Evolutionary conservation across 305 asterid genomes (phyloP).

Genomic region (Nicotiana rustica): DNA sequence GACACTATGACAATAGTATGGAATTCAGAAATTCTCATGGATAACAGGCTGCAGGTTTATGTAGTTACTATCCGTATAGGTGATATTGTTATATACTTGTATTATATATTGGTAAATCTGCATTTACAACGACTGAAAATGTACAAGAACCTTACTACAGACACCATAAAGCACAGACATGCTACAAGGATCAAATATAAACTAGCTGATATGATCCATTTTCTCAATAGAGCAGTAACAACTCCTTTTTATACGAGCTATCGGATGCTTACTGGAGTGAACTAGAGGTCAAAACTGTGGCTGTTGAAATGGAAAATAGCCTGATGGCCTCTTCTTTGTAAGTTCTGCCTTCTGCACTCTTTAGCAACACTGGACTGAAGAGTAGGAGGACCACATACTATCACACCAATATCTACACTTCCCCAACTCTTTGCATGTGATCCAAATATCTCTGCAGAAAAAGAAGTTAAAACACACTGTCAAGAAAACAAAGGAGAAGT

Average conservation of each 20-base stretch:
- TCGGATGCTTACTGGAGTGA: background rate
- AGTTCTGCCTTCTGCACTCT: slow-evolving; percentile 68
- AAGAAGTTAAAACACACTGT: background rate
- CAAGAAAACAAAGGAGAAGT: background rate
- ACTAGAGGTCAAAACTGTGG: slow-evolving; percentile 86
- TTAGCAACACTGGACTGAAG: slow-evolving; percentile 76
- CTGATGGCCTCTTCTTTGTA: slow-evolving; percentile 48
- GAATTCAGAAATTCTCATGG: background rate
- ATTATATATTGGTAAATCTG: background rate
- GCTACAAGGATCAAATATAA: slow-evolving; percentile 4
- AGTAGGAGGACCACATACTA: slow-evolving; percentile 79
- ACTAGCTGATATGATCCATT: background rate
- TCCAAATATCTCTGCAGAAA: slow-evolving; percentile 64
- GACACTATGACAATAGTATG: background rate
- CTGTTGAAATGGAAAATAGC: slow-evolving; percentile 86
- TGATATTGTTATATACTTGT: background rate
- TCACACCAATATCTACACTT: slow-evolving; percentile 68
- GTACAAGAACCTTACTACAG: background rate
- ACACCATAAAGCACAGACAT: background rate
- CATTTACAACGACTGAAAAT: background rate
- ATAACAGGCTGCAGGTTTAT: background rate
- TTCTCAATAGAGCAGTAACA: background rate
- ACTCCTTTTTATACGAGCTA: background rate
- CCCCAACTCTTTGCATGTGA: slow-evolving; percentile 65
- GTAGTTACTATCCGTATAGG: background rate